Base-by-base conservation (phyloP, 305 asterid species). In the Fraxinus platypoda region DNA sequence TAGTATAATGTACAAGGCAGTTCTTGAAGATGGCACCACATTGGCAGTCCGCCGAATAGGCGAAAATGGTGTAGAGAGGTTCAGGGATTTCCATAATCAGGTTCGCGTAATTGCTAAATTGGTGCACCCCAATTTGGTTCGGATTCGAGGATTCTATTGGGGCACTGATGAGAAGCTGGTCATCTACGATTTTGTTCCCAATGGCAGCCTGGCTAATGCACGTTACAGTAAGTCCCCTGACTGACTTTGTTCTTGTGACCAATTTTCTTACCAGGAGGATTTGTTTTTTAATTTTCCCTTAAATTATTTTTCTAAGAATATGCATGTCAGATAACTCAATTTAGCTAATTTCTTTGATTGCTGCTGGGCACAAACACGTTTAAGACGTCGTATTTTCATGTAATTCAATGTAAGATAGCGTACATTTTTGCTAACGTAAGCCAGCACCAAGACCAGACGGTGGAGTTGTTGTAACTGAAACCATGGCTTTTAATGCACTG, bases 1-100 rank as follows among this genome's bases (percentile, higher is more conserved):
- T 0, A 93, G 97, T 78, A 95, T 95, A 81, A 87, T 95, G 92
- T 95, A 95, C 88, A 95, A 93, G 87, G 98, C 98, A 0, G 98
- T 95, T 75, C 88, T 95, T 0, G 97, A 95, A 59, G 97, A 93
- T 54, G 97, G 98, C 0, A 86, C 95, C 0, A 87, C 93, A 0
- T 77, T 93, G 5, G 98, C 98, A 0, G 98, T 95, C 38, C 88
- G 98, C 8, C 64, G 98, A 19, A 91, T 95, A 3, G 98, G 98
- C 0, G 98, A 95, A 75, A 91, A 88, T 13, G 97, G 98, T 0
- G 90, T 95, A 17, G 97, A 91, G 49, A 71, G 97, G 81, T 93
- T 92, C 81, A 84, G 94, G 74, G 98, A 95, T 84, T 95, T 95
- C 38, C 91, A 95, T 84, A 93, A 90, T 70, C 97, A 92, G 87